A percentile compares a stretch with the other conserved stretches of the same genome.
phyloP scores from a whole-genome alignment of 805 yeast species.

The Yarrowia sp. region DNA sequence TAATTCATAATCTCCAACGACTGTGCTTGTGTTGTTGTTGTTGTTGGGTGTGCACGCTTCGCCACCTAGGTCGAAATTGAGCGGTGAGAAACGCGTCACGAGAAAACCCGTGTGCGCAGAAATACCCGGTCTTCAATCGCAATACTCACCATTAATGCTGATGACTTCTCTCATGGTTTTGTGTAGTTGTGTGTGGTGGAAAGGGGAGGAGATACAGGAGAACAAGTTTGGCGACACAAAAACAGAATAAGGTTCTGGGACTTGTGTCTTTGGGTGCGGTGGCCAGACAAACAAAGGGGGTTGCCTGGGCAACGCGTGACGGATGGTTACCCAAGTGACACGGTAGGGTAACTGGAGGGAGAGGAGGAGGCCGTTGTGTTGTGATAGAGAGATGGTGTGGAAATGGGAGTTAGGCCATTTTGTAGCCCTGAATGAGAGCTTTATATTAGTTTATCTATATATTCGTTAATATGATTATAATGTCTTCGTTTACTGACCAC shows the following conservation, averaged over 20 bases:
- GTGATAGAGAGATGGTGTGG: neutral
- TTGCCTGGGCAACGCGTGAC: slow-evolving; percentile 20
- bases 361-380: no score
- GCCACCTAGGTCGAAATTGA: neutral
- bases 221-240: slow-evolving; percentile 38
- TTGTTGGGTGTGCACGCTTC: no score
- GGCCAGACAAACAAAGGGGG: slow-evolving; percentile 16
- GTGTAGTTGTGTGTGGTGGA: slow-evolving; percentile 27
- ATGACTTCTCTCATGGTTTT: slow-evolving; percentile 84
- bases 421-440: neutral
- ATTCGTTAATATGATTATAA: no score
- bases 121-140: neutral
- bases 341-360: slow-evolving; percentile 8
- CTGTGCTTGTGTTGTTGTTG: no score
- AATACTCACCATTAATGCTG: slow-evolving; percentile 79
- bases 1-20: no score
- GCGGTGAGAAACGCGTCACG: slow-evolving; percentile 6
- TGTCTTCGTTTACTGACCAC: neutral
- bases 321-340: slow-evolving; percentile 13
- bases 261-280: slow-evolving; percentile 9
- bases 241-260: slow-evolving; percentile 20
- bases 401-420: neutral
- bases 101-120: no score
- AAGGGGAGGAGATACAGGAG: slow-evolving; percentile 27
- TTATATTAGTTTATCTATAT: neutral